Percentiles rank a stretch among this genome's conserved stretches.
Conservation (phyloP, 305 asterid species). For the Rubia peregrina region DNA sequence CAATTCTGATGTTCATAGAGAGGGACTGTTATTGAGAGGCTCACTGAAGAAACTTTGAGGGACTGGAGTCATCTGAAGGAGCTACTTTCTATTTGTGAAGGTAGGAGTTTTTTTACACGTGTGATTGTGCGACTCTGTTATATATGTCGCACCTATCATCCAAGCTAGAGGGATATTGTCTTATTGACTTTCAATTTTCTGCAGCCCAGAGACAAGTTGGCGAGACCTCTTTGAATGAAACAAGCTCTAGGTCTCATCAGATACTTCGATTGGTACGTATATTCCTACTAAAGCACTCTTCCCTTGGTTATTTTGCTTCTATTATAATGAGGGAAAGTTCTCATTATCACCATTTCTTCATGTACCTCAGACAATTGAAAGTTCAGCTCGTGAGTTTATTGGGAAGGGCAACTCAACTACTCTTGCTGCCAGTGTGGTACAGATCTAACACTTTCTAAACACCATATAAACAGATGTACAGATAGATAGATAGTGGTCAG, state of each 20-base stretch:
- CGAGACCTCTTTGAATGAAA: slow-evolving; percentile 83
- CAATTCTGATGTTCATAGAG: slow-evolving; percentile 38
- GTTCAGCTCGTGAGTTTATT: slow-evolving; percentile 89
- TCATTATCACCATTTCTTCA: slow-evolving; percentile 5
- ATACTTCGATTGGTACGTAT: slow-evolving; percentile 83
- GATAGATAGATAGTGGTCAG: slow-evolving; percentile 5
- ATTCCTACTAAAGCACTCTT: slow-evolving; percentile 3
- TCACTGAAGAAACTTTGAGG: slow-evolving; percentile 86
- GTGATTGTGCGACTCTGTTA: background rate
- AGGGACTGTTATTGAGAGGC: slow-evolving; percentile 83
- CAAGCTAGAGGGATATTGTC: slow-evolving; percentile 1
- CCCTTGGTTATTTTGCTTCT: slow-evolving; percentile 7
- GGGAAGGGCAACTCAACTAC: slow-evolving; percentile 96
- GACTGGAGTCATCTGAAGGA: slow-evolving; percentile 88
- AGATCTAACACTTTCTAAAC: slow-evolving; percentile 12
- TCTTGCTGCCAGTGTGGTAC: slow-evolving; percentile 96
- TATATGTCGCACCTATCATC: background rate
- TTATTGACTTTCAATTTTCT: slow-evolving; percentile 14
- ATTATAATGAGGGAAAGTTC: background rate
- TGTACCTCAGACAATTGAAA: slow-evolving; percentile 82
- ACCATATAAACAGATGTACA: background rate
- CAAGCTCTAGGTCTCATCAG: slow-evolving; percentile 98
- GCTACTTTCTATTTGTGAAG: slow-evolving; percentile 75
- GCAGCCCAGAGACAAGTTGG: slow-evolving; percentile 85
- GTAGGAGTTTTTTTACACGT: slow-evolving; percentile 26